These are phyloP conservation scores for Mesembryanthemum crystallinum DNA, from an alignment of 148 eudicot genomes.

Conservation along the genomic window DNA sequence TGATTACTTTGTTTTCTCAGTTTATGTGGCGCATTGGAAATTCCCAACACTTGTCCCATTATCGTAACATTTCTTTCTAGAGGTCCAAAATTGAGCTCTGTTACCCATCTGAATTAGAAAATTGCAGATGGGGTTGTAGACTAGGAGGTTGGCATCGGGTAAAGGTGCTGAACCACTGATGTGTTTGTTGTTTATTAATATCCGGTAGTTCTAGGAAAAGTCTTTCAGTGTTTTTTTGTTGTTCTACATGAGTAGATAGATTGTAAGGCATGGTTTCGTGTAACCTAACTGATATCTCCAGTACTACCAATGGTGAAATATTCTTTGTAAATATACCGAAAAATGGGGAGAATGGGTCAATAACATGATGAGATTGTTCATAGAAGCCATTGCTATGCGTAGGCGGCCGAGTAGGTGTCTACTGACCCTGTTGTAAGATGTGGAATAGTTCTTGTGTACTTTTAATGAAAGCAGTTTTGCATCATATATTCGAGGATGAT, in stretches of 20 bases:
- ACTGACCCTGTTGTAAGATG: not conserved
- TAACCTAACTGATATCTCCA: slow-evolving; percentile 5
- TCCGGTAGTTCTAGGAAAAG: slow-evolving; percentile 11
- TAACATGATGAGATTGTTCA: not conserved
- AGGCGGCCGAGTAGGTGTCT: not conserved
- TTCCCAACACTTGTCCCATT: slow-evolving; percentile 32
- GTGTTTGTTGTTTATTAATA: slow-evolving; percentile 14
- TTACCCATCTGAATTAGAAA: slow-evolving; percentile 14
- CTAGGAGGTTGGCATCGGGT: slow-evolving; percentile 6
- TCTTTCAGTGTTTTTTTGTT: slow-evolving; percentile 10
- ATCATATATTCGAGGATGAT: not conserved
- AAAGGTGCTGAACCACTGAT: slow-evolving; percentile 17
- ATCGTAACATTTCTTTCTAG: slow-evolving; percentile 23
- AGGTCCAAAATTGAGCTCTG: slow-evolving; percentile 22
- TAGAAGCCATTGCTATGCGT: slow-evolving; percentile 15
- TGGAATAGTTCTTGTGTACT: slow-evolving; percentile 3
- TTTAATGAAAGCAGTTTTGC: not conserved
- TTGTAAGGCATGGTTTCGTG: slow-evolving; percentile 20
- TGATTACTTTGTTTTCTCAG: slow-evolving; percentile 21
- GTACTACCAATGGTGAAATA: slow-evolving; percentile 5
- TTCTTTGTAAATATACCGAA: slow-evolving; percentile 29
- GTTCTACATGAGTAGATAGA: slow-evolving; percentile 8
- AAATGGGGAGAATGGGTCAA: slow-evolving; percentile 7
- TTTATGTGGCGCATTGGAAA: slow-evolving; percentile 30
- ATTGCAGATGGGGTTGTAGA: slow-evolving; percentile 30